These are phyloP conservation scores for Mrakia gelida DNA, from an alignment of 768 basidiomycete genomes.

Conservation along the genomic window DNA sequence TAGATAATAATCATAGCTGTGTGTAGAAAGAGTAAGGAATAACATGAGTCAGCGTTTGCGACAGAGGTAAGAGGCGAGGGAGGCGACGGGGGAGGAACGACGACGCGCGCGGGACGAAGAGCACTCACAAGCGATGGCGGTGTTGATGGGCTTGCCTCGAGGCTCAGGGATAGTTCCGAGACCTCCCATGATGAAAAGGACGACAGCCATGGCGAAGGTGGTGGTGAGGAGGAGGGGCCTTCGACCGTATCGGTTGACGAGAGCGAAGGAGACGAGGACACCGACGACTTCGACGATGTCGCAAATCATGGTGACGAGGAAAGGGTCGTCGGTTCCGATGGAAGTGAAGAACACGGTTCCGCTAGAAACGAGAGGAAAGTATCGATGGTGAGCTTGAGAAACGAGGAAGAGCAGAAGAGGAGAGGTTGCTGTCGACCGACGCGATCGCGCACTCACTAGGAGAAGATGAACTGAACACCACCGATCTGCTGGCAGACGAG, in stretches of 20 bases:
- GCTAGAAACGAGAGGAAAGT: not conserved
- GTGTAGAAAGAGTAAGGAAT: too few relatives aligned
- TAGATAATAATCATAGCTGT: not conserved
- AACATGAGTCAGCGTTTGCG: not conserved
- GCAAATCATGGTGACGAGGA: slow-evolving; percentile 33
- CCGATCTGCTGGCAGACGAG: slow-evolving; percentile 43
- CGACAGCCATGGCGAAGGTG: slow-evolving; percentile 40
- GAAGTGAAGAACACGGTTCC: slow-evolving; percentile 31
- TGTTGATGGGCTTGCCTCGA: slow-evolving; percentile 35
- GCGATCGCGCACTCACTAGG: not conserved
- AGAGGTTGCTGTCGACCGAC: too few relatives aligned
- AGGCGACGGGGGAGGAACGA: not conserved
- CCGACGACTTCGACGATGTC: slow-evolving; percentile 33
- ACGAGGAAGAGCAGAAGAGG: not conserved
- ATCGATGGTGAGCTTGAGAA: not conserved
- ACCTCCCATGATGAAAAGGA: slow-evolving; percentile 39
- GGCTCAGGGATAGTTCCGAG: slow-evolving; percentile 36
- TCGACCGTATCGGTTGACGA: slow-evolving; percentile 42
- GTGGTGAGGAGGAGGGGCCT: slow-evolving; percentile 41
- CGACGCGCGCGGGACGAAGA: slow-evolving; percentile 26
- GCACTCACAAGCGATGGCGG: slow-evolving; percentile 43
- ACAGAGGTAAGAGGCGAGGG: not conserved
- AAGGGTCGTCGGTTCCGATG: slow-evolving; percentile 17
- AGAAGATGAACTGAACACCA: slow-evolving; percentile 44
- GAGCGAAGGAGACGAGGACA: slow-evolving; percentile 31